Base-by-base conservation (phyloP, 2,329 filamentous ascomycete species). In the Phaeoacremonium minimum region DNA sequence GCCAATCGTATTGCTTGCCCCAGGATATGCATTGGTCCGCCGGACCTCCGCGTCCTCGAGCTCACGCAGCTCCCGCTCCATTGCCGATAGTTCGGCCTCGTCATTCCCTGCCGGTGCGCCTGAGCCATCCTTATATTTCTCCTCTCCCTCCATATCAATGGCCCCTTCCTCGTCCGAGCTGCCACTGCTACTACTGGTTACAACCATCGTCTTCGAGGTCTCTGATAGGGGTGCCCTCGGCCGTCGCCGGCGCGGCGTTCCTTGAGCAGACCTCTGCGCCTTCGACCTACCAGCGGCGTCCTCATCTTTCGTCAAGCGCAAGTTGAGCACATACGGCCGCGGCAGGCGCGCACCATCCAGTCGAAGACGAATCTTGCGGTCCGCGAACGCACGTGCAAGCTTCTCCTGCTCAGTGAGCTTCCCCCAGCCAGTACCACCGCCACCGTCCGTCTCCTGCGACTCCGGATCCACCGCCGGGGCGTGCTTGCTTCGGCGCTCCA, bases 1-100 rank as follows among this genome's bases (percentile, higher is more conserved):
- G 6, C 73, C 77, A 28, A 87, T 80, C 4, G 68, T 74, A 48
- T 87, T 87, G 2, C 49, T 65, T 0, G 83, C 78, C 5, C 83
- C 82, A 0, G 73, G 60, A 48, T 87, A 87, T 5, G 82, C 79
- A 47, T 87, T 87, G 6, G 71, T 76, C 3, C 53, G 53, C 7
- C 77, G 71, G 16, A 83, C 71, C 18, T 72, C 57, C 28, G 73
- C 67, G 40, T 79, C 71, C 38, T 75, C 64, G 7, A 67, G 51
- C 46, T 74, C 66, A 5, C 57, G 58, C 17, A 66, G 46, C 48
- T 69, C 66, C 22, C 53, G 52, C 35, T 68, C 63, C 45, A 61
- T 56, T 3, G 55, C 53, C 7, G 66, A 64, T 3, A 58, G 34
- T 2, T 26, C 43, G 6, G 16, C 35, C 4, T 37, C 22, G 16